Evolutionary conservation across 257 asterid genomes (phyloP), one percentile per base, ranked within the genome.

Genomic region (Marsdenia floribunda): DNA sequence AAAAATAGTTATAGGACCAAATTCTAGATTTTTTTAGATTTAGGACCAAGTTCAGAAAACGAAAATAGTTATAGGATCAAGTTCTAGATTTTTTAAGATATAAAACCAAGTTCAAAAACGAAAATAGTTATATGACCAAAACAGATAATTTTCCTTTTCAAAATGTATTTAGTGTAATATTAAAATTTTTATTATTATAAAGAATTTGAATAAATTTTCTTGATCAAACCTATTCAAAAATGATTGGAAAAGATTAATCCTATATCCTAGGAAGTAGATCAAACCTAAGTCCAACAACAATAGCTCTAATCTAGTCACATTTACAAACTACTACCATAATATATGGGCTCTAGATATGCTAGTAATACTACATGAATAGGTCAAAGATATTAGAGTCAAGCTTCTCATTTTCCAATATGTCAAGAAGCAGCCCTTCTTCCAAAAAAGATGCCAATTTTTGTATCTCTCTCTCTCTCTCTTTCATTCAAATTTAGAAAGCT

Each of bases 371-470:
- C 68, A 71, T 70, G 67, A 71, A 66, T 77, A 15, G 35, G 67
- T 77, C 72, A 69, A 75, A 29, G n/a, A 38, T 46, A 6, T 6
- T 29, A 50, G 8, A 57, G 80, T 70, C 75, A 76, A 76, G 49
- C 57, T 63, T 50, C 65, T 47, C 76, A 77, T 71, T 38, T 70
- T 40, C 73, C 57, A 60, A 63, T 21, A 13, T 22, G 24, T 50
- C 46, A 64, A 19, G 44, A n/a, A n/a, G 44, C 42, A 75, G 65
- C 80, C 33, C 64, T 59, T 76, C 71, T 70, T 70, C 59, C 55
- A 22, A 44, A 22, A 69, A 46, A 59, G 73, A 18, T 42, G 15
- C 21, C 24, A 59, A 42, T 18, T 29, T 4, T 12, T 49, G 10
- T 7, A 42, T 42, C 13, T 44, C 49, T 57, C 47, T 44, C 49